Conservation (phyloP, 352 stramenopile species). For the Phytophthora macrochlamydospora region DNA sequence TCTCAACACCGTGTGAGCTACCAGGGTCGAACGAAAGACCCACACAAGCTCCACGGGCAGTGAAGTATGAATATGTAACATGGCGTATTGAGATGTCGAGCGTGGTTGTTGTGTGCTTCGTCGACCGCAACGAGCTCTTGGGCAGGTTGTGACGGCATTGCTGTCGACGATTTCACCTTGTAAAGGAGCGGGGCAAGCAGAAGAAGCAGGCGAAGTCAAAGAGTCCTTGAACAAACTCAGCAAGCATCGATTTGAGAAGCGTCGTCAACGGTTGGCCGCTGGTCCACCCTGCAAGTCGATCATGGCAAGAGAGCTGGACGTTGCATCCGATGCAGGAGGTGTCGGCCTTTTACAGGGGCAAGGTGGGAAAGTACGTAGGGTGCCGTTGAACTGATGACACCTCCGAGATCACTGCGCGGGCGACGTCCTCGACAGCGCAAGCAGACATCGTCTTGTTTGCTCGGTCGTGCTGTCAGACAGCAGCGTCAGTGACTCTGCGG, state of each 20-base stretch:
- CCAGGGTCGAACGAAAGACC: slow-evolving; percentile 2
- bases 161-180: not conserved
- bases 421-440: not conserved
- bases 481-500: not conserved
- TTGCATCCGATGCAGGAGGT: not conserved
- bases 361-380: not conserved
- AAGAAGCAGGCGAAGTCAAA: not conserved
- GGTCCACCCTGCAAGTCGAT: not conserved
- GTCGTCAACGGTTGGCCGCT: too few relatives aligned
- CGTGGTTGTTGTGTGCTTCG: too few relatives aligned
- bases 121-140: too few relatives aligned
- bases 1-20: slow-evolving; percentile 24
- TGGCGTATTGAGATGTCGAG: too few relatives aligned
- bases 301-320: not conserved
- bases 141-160: not conserved
- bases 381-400: slow-evolving; percentile 1
- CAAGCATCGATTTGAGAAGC: not conserved
- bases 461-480: not conserved
- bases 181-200: not conserved
- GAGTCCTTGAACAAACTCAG: not conserved
- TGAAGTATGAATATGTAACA: not conserved
- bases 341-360: not conserved
- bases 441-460: not conserved
- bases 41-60: not conserved
- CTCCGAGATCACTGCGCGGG: not conserved